These are phyloP conservation scores for Neopestalotiopsis clavispora DNA, from an alignment of 2,329 filamentous ascomycete species.

Conservation along the genomic window DNA sequence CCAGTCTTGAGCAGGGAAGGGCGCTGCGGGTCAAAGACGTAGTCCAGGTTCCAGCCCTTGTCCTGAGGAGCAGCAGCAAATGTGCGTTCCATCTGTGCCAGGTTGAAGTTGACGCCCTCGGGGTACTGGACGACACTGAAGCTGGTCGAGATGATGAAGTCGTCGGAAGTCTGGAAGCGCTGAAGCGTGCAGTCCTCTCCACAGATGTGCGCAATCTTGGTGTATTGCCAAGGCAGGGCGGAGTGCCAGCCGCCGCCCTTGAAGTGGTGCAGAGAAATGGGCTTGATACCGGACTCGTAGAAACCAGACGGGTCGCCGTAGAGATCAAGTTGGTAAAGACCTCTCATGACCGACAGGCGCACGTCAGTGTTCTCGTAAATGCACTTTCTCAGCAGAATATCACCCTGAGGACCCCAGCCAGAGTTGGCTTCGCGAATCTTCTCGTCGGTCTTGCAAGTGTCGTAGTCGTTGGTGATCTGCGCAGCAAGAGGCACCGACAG, in stretches of 20 bases:
- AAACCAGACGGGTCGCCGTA: constrained; percentile 66
- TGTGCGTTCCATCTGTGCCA: constrained; percentile 57
- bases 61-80: constrained; percentile 53
- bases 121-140: constrained; percentile 65
- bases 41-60: constrained; percentile 56
- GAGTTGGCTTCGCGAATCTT: constrained; percentile 61
- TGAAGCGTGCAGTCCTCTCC: constrained; percentile 65
- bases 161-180: constrained; percentile 58
- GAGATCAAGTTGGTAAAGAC: constrained; percentile 66
- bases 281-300: constrained; percentile 65
- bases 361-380: constrained; percentile 67
- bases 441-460: constrained; percentile 50
- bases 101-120: constrained; percentile 53
- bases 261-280: constrained; percentile 68
- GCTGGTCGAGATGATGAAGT: constrained; percentile 62
- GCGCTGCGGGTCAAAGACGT: constrained; percentile 55
- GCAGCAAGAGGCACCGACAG: constrained; percentile 56
- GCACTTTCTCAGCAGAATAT: constrained; percentile 66
- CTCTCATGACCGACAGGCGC: constrained; percentile 59
- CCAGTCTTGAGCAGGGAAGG: constrained; percentile 53
- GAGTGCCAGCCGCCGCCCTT: constrained; percentile 63
- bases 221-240: constrained; percentile 59
- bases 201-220: constrained; percentile 62
- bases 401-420: constrained; percentile 64
- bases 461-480: constrained; percentile 50